Base-by-base conservation (phyloP, 192 early-diverging fungal species). In the Linnemannia hyalina region DNA sequence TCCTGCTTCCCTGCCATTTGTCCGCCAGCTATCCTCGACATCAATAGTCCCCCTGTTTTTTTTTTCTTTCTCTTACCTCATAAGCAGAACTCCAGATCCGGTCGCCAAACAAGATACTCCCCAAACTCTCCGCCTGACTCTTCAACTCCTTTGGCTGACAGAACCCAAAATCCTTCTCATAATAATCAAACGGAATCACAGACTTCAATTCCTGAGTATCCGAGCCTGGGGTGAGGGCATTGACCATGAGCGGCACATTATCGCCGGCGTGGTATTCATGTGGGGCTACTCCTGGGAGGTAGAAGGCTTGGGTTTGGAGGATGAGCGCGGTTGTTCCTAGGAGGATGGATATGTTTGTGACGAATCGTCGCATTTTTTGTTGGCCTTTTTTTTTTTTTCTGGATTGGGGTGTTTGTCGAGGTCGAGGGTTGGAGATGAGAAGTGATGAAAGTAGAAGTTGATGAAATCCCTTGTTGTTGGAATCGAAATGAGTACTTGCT, bases 21-120 rank as follows among this genome's bases (percentile, higher is more conserved):
- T 1, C 11, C 13, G 1, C 13, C 13, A 15, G 44, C 13, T 46
- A 3, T 46, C 13, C 44, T 46, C 13, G 44, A 15, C 11, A 9
- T 46, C 44, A 46, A 46, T 44, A 44, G 42, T 9, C 11, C 11
- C 8, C 11, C 42, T 0, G 35, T 44, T 42, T 44, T 11, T 44
- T n/a, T n/a, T n/a, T n/a, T n/a, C 3, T 1, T 5, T 4, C 88
- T 41, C 87, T 83, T 88, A 99, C 92, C 88, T 97, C 78, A 76
- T 96, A 97, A 9, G 90, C 92, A 11, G 97, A 97, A 60, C 88
- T 94, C 76, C 94, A 97, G 81, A 99, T 95, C 55, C 98, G 93
- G 81, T 99, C 97, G 7, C 98, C 98, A 95, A 99, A 99, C 42
- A 99, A 87, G 78, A 99, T 97, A 77, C 93, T 95, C 63, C 98